Percentiles rank a stretch among this genome's conserved stretches.
Conservation (phyloP, 2,329 filamentous ascomycete species). For the Colletotrichum lindemuthianum region DNA sequence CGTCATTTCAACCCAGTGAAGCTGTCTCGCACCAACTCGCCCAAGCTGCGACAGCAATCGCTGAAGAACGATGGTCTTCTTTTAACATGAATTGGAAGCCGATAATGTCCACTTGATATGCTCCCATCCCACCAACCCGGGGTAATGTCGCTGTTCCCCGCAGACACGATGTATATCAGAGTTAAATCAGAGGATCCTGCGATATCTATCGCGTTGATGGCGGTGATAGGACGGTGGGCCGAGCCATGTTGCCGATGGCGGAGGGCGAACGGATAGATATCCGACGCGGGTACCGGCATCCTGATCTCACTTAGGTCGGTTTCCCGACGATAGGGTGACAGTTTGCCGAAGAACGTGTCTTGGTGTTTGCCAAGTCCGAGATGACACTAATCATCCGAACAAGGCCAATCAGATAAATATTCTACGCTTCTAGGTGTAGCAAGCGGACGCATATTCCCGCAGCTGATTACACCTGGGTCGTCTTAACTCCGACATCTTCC, state of each 20-base stretch:
- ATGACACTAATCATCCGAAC: neutral
- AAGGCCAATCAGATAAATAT: constrained; percentile 16
- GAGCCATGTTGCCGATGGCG: constrained; percentile 25
- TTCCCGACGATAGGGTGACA: constrained; percentile 10
- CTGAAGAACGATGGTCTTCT: neutral
- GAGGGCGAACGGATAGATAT: constrained; percentile 6
- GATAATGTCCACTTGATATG: constrained; percentile 14
- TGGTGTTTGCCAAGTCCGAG: no score
- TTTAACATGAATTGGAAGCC: constrained; percentile 4
- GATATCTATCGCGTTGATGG: constrained; percentile 27
- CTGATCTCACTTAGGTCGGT: neutral
- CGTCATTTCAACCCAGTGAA: neutral
- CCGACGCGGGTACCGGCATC: constrained; percentile 29
- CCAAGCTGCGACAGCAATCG: neutral
- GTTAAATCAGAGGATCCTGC: constrained; percentile 10
- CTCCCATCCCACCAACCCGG: constrained; percentile 12
- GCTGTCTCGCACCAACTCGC: neutral
- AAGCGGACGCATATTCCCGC: no score
- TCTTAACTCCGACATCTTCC: neutral
- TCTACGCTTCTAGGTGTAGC: no score
- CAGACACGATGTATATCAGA: constrained; percentile 23
- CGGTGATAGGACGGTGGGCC: constrained; percentile 23
- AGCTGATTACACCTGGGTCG: no score
- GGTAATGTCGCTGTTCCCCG: constrained; percentile 22
- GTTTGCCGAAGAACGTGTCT: neutral